Evolutionary conservation across 345 rosid genomes (phyloP).

Genomic region (Microcos paniculata): DNA sequence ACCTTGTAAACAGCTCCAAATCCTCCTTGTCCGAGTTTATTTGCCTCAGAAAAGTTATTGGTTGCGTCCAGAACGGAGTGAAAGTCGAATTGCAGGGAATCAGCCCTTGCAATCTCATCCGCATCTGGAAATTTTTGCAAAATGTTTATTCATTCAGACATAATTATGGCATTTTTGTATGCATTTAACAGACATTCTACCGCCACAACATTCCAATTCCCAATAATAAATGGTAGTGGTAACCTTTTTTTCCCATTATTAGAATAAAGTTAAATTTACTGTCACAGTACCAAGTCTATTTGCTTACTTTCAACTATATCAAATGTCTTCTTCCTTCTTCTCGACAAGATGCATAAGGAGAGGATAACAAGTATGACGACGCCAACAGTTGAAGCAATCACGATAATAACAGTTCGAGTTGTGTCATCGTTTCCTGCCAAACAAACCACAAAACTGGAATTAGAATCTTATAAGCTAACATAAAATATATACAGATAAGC

Average conservation of each 20-base stretch:
- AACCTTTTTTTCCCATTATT: too few relatives aligned
- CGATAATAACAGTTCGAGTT: background rate
- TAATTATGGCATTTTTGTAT: too few relatives aligned
- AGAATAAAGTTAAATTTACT: background rate
- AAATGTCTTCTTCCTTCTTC: background rate
- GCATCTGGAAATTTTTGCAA: background rate
- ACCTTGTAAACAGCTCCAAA: slow-evolving; percentile 34
- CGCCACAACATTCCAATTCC: too few relatives aligned
- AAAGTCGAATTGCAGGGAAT: slow-evolving; percentile 20
- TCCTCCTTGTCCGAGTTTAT: slow-evolving; percentile 32
- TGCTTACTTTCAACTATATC: slow-evolving; percentile 16
- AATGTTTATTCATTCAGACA: background rate
- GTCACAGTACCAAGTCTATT: background rate
- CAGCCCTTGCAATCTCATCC: slow-evolving; percentile 12
- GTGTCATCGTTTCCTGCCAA: slow-evolving; percentile 10
- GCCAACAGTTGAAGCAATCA: slow-evolving; percentile 6
- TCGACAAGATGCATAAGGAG: background rate
- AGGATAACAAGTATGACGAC: background rate
- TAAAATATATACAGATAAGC: too few relatives aligned
- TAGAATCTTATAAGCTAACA: background rate
- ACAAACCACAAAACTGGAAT: background rate
- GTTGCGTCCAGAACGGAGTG: slow-evolving; percentile 12
- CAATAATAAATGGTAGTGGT: too few relatives aligned
- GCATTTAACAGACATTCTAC: background rate
- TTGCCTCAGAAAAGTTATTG: slow-evolving; percentile 18